A percentile compares a stretch with the other conserved stretches of the same genome.
These are phyloP conservation scores for Phytopythium kandeliae DNA, from an alignment of 352 stramenopile species.

Conservation along the genomic window DNA sequence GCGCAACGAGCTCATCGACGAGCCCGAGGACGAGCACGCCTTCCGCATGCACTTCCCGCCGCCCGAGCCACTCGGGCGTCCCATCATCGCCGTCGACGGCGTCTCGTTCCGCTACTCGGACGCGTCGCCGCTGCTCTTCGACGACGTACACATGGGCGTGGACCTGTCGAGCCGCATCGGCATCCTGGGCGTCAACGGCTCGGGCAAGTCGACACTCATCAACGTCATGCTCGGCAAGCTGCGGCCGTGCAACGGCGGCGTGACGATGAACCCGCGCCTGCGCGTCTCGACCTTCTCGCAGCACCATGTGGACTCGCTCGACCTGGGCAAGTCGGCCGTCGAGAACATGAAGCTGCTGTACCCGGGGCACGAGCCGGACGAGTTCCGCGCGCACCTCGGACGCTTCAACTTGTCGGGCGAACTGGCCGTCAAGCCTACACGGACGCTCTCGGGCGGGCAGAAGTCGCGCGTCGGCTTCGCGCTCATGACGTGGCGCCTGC, in stretches of 20 bases:
- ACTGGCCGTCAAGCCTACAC: constrained; percentile 92
- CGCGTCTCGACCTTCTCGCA: constrained; percentile 96
- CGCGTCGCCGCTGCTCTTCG: constrained; percentile 58
- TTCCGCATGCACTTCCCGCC: constrained; percentile 96
- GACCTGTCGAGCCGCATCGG: constrained; percentile 93
- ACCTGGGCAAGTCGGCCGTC: constrained; percentile 87
- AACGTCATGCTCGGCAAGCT: constrained; percentile 97
- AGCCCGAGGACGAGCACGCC: constrained; percentile 89
- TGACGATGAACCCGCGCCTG: constrained; percentile 88
- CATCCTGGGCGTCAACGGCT: constrained; percentile 90
- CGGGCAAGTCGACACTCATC: constrained; percentile 94
- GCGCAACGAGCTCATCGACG: constrained; percentile 86
- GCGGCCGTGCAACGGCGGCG: constrained; percentile 72
- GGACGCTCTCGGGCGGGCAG: constrained; percentile 94
- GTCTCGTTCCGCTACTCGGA: constrained; percentile 74
- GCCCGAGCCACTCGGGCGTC: constrained; percentile 91
- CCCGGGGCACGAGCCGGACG: constrained; percentile 70
- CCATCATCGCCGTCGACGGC: constrained; percentile 93
- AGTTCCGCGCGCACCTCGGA: constrained; percentile 93
- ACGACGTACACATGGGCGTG: constrained; percentile 96
- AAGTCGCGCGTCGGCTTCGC: constrained; percentile 94
- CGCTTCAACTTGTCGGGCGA: constrained; percentile 96
- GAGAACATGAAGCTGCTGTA: constrained; percentile 91
- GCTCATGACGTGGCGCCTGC: constrained; percentile 92
- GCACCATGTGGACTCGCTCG: constrained; percentile 94